Conservation (phyloP, 805 yeast genomes). For the Saturnispora halmiae region DNA sequence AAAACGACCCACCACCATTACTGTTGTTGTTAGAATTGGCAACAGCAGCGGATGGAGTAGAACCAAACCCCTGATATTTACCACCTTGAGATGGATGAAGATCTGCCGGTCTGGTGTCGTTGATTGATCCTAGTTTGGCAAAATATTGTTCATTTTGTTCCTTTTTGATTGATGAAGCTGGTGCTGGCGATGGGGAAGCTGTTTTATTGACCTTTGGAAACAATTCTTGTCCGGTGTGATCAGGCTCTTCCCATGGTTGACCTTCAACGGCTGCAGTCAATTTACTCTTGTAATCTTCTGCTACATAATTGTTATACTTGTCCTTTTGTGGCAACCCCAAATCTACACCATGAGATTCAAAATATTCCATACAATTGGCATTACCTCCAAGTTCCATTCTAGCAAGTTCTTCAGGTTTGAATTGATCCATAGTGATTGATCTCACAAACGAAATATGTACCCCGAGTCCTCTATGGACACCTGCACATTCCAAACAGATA, state of each 20-base stretch:
- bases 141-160: slow-evolving; percentile 74
- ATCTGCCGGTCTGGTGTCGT: slow-evolving; percentile 63
- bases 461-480: slow-evolving; percentile 89
- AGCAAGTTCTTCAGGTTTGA: slow-evolving; percentile 82
- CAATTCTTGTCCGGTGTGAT: slow-evolving; percentile 41
- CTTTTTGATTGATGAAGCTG: slow-evolving; percentile 24
- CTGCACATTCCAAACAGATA: slow-evolving; percentile 97
- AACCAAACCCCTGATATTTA: slow-evolving; percentile 85
- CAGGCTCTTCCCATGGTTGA: slow-evolving; percentile 54
- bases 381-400: slow-evolving; percentile 96
- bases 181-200: neutral
- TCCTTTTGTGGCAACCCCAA: slow-evolving; percentile 50
- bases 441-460: slow-evolving; percentile 96
- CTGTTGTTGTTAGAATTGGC: slow-evolving; percentile 12
- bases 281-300: slow-evolving; percentile 87
- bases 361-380: slow-evolving; percentile 58
- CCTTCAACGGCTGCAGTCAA: slow-evolving; percentile 72
- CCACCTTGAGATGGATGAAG: slow-evolving; percentile 94
- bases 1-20: slow-evolving; percentile 33
- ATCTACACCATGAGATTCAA: slow-evolving; percentile 65
- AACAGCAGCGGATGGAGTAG: slow-evolving; percentile 33
- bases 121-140: slow-evolving; percentile 65
- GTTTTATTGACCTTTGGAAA: slow-evolving; percentile 24
- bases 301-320: slow-evolving; percentile 83
- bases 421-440: slow-evolving; percentile 97